phyloP scores from a whole-genome alignment of 2,329 filamentous ascomycete species.

The Aspergillus fischeri region DNA sequence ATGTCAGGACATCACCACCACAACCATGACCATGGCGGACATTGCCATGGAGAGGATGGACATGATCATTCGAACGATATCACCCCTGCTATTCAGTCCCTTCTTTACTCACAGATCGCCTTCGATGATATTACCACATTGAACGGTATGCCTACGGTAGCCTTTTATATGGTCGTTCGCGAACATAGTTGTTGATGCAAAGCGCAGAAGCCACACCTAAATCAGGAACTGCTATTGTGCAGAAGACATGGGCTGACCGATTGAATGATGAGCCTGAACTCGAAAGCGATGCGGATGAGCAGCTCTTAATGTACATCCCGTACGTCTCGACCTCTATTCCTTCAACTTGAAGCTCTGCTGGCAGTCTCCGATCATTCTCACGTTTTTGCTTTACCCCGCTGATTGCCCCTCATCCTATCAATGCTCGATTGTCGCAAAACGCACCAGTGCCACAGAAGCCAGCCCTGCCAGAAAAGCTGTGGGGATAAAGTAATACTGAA shows the following conservation, averaged over 20 bases:
- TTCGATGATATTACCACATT: conserved; percentile 80
- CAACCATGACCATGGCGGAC: conserved; percentile 38
- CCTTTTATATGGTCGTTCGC: neutral
- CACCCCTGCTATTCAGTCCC: conserved; percentile 82
- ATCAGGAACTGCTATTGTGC: conserved; percentile 69
- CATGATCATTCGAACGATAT: conserved; percentile 93
- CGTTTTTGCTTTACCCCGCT: conserved; percentile 16
- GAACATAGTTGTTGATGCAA: conserved; percentile 2
- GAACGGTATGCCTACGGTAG: conserved; percentile 53
- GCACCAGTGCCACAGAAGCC: neutral
- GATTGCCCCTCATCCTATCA: conserved; percentile 23
- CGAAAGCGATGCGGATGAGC: conserved; percentile 82
- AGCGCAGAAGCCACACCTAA: conserved; percentile 55
- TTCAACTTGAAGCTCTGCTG: neutral
- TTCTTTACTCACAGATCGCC: conserved; percentile 87
- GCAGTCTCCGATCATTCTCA: neutral
- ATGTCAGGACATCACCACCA: conserved; percentile 39
- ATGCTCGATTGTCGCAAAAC: neutral
- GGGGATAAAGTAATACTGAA: neutral
- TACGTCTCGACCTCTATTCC: conserved; percentile 42
- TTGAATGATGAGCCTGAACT: conserved; percentile 69
- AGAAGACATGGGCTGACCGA: conserved; percentile 88
- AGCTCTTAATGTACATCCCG: conserved; percentile 90
- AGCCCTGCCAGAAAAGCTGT: neutral
- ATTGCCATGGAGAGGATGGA: conserved; percentile 51